Evolutionary conservation across 1,284 basidiomycete genomes (phyloP), one percentile per base, ranked within the genome.

Genomic region (Boletus semigastroideus): DNA sequence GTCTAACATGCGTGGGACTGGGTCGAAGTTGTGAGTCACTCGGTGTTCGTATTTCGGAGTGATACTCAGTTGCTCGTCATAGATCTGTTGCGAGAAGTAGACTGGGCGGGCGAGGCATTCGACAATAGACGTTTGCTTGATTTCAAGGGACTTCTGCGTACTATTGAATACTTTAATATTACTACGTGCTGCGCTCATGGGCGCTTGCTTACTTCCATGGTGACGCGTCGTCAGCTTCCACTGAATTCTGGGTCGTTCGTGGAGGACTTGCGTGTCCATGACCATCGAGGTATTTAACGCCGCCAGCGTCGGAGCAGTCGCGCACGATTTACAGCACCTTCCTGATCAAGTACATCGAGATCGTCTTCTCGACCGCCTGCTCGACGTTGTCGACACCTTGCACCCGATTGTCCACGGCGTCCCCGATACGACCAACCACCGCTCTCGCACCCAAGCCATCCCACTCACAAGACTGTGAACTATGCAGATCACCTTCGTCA

Each of bases 401-500:
- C 16, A 38, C 16, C 22, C 39, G 56, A 61, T 54, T 22, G 62
- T 61, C 60, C 34, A 38, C 41, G 10, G 14, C 9, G 19, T 13
- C 38, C 7, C 43, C 11, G 34, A 50, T 39, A 42, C 56, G n/a
- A 37, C 37, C 17, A 5, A 25, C 17, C n/a, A n/a, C 17, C 27
- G 13, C 25, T 54, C 42, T 42, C 14, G 38, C 46, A 52, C 41
- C 14, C 48, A 22, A n/a, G 34, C 34, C 3, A 7, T 31, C 10
- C 4, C 46, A 42, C 31, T 36, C 34, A 8, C 36, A 47, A 19
- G 17, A 48, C 13, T 19, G 28, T 37, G 42, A 41, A 71, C 55
- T 53, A 95, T 96, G 92, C 78, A 84, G 61, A 74, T 97, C 56
- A 94, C 92, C 0, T 90, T 97, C 63, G 71, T 86, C 39, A 90